Evolutionary conservation across 768 basidiomycete species (phyloP).

Genomic region (Calocybe cyanea): DNA sequence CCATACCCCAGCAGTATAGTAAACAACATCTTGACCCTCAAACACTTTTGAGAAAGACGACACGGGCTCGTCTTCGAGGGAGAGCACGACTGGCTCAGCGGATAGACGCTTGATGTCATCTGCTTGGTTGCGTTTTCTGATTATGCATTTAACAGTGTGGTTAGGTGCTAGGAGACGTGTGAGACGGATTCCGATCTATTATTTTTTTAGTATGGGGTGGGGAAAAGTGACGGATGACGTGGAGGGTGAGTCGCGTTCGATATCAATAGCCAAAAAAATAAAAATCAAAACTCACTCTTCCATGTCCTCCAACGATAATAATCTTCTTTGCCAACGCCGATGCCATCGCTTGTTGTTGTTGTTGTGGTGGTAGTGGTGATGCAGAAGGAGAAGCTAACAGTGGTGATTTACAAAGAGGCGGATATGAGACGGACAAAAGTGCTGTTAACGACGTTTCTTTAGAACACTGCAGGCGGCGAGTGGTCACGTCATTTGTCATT

Average conservation of each 20-base stretch:
- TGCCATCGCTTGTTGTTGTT: too few species aligned
- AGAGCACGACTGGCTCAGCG: constrained; percentile 48
- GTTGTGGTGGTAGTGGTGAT: too few species aligned
- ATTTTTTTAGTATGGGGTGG: too few species aligned
- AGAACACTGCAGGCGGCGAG: too few species aligned
- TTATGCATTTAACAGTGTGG: constrained; percentile 51
- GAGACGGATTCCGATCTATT: constrained; percentile 45
- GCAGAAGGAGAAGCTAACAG: too few species aligned
- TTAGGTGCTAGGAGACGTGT: constrained; percentile 42
- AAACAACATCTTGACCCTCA: constrained; percentile 37
- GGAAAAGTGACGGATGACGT: too few species aligned
- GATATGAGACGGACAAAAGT: too few species aligned
- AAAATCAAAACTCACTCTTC: constrained; percentile 32
- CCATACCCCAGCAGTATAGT: constrained; percentile 50
- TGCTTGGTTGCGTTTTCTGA: constrained; percentile 44
- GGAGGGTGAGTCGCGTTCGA: too few species aligned
- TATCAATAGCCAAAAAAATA: background rate
- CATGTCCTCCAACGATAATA: constrained; percentile 51
- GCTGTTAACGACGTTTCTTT: too few species aligned
- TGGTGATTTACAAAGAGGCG: too few species aligned
- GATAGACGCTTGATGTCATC: constrained; percentile 40
- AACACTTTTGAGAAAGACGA: constrained; percentile 45
- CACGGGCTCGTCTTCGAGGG: constrained; percentile 49
- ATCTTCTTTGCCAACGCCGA: constrained; percentile 42
- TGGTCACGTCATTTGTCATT: too few species aligned